phyloP scores from a whole-genome alignment of 192 early-diverging fungal species.

The Gonapodya sp. region DNA sequence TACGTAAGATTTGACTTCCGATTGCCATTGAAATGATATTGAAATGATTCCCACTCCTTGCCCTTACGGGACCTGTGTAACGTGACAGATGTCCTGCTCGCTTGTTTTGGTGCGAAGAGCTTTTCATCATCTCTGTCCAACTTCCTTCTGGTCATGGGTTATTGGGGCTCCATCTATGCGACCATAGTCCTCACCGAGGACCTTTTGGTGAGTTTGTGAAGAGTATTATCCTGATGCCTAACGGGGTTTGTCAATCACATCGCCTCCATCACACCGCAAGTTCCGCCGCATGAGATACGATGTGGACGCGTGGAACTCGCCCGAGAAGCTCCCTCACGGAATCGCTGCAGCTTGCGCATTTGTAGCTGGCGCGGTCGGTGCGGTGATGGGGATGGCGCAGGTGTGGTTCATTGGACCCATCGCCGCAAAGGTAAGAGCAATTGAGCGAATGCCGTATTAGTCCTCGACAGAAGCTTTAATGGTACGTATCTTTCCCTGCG shows the following conservation, averaged over 20 bases:
- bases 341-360: constrained; percentile 17
- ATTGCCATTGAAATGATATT: too few species aligned
- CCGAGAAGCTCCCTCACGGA: constrained; percentile 16
- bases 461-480: too few species aligned
- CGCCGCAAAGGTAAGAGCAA: constrained; percentile 11
- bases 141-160: constrained; percentile 26
- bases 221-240: too few species aligned
- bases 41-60: too few species aligned
- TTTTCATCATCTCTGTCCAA: constrained; percentile 21
- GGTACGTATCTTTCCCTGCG: too few species aligned
- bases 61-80: too few species aligned
- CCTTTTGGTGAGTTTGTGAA: neutral
- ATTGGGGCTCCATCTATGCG: constrained; percentile 23
- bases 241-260: too few species aligned
- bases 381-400: constrained; percentile 23
- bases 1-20: neutral
- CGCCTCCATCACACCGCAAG: neutral
- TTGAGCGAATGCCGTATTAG: too few species aligned
- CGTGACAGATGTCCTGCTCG: constrained; percentile 16
- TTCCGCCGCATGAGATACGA: constrained; percentile 12
- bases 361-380: constrained; percentile 19
- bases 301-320: constrained; percentile 15
- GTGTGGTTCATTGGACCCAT: constrained; percentile 21
- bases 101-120: constrained; percentile 16
- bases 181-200: neutral